Conservation (phyloP, 441 rosid species). For the Gossypium davidsonii region DNA sequence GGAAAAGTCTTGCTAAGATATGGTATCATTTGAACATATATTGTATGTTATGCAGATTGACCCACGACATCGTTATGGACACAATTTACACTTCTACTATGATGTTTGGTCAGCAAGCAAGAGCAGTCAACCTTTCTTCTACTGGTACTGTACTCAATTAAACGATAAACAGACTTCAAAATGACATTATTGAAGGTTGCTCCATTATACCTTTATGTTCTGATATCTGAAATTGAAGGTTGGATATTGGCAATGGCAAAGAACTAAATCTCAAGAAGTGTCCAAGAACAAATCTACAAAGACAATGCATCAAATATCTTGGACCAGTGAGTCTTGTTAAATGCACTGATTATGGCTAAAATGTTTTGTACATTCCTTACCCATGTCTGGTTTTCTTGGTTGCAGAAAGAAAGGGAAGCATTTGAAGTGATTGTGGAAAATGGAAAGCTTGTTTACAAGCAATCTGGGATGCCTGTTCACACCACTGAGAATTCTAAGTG, state of each 20-base stretch:
- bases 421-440: conserved; percentile 58
- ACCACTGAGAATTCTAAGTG: conserved; percentile 56
- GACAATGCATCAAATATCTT: conserved; percentile 67
- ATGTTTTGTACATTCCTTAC: neutral
- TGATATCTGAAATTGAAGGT: conserved; percentile 37
- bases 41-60: conserved; percentile 36
- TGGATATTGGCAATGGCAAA: conserved; percentile 85
- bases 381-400: neutral
- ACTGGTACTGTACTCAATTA: conserved; percentile 35
- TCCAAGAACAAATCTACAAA: conserved; percentile 45
- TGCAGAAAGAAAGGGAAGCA: conserved; percentile 68
- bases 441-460: conserved; percentile 51
- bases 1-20: neutral
- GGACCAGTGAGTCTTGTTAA: conserved; percentile 55
- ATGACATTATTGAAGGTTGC: neutral
- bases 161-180: neutral
- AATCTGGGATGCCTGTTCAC: conserved; percentile 29
- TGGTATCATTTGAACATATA: neutral
- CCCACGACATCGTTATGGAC: conserved; percentile 68
- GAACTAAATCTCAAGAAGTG: conserved; percentile 49
- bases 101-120: conserved; percentile 47
- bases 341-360: neutral
- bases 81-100: conserved; percentile 54
- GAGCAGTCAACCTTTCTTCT: conserved; percentile 59
- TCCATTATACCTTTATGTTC: neutral